Conservation (phyloP, 352 stramenopile species). For the Phytopythium chamaehyphon region DNA sequence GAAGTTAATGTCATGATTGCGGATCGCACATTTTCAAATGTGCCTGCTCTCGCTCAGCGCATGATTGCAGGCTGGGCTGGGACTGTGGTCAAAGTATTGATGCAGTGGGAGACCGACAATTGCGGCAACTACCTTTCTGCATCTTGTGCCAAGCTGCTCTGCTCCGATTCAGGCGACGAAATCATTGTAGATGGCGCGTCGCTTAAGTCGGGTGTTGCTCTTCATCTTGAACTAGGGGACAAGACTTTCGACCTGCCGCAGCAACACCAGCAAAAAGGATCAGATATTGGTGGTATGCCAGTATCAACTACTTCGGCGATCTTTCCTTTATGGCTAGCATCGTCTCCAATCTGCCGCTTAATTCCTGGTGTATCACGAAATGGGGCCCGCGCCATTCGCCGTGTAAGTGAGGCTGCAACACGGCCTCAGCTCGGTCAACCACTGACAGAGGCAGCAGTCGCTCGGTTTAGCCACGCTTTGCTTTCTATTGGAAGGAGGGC, state of each 20-base stretch:
- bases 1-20: slow-evolving; percentile 68
- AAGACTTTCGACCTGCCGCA: slow-evolving; percentile 26
- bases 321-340: slow-evolving; percentile 3
- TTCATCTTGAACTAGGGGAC: slow-evolving; percentile 62
- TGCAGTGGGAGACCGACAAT: slow-evolving; percentile 81
- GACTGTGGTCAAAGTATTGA: slow-evolving; percentile 52
- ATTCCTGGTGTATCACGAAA: slow-evolving; percentile 1
- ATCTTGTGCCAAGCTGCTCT: slow-evolving; percentile 77
- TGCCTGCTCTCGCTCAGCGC: slow-evolving; percentile 73
- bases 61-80: slow-evolving; percentile 78
- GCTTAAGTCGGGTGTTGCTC: slow-evolving; percentile 74
- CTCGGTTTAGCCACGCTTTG: slow-evolving; percentile 60
- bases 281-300: background rate
- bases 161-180: slow-evolving; percentile 77
- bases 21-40: slow-evolving; percentile 76
- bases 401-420: slow-evolving; percentile 53
- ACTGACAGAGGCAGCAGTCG: slow-evolving; percentile 54
- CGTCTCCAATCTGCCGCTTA: slow-evolving; percentile 5
- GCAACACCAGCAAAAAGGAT: slow-evolving; percentile 16
- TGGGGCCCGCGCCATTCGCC: slow-evolving; percentile 14
- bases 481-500: slow-evolving; percentile 60
- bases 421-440: slow-evolving; percentile 46
- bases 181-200: slow-evolving; percentile 82
- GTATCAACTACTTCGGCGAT: slow-evolving; percentile 3
- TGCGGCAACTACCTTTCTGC: slow-evolving; percentile 68